Conservation (phyloP, 2,329 filamentous ascomycete genomes). For the Microdochium paspali region DNA sequence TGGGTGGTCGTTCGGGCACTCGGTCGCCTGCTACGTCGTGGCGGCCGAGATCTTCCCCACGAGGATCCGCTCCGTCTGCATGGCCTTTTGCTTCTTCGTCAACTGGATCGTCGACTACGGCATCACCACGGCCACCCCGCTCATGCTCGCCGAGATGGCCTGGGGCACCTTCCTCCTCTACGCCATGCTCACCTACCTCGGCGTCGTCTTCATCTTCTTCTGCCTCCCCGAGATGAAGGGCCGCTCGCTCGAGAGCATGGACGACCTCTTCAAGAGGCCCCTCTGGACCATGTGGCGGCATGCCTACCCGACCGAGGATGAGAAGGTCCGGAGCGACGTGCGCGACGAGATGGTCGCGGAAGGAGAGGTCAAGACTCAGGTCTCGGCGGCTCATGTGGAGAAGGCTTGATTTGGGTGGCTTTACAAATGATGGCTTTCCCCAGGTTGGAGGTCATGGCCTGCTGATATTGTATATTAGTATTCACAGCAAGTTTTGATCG, state of each 20-base stretch:
- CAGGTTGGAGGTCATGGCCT: too few species aligned
- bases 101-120: constrained; percentile 24
- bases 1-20: constrained; percentile 15
- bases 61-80: constrained; percentile 18
- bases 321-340: constrained; percentile 21
- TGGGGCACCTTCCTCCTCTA: constrained; percentile 26
- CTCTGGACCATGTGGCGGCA: constrained; percentile 30
- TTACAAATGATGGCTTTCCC: too few species aligned
- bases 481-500: too few species aligned
- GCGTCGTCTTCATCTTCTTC: constrained; percentile 32
- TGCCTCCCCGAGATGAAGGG: constrained; percentile 41
- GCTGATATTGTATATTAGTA: too few species aligned
- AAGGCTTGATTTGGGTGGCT: too few species aligned
- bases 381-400: background rate
- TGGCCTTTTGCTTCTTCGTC: constrained; percentile 17
- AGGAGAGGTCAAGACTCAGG: background rate
- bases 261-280: constrained; percentile 30
- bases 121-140: constrained; percentile 20
- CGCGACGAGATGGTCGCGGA: constrained; percentile 7
- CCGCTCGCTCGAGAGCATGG: constrained; percentile 37
- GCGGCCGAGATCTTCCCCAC: constrained; percentile 23
- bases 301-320: constrained; percentile 26
- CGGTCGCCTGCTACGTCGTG: constrained; percentile 16
- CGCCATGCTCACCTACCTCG: constrained; percentile 22
- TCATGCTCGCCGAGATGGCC: constrained; percentile 24